Evolutionary conservation across 169 alveolate genomes (phyloP), one percentile per base, ranked within the genome.

Genomic region (Eimeria maxima): DNA sequence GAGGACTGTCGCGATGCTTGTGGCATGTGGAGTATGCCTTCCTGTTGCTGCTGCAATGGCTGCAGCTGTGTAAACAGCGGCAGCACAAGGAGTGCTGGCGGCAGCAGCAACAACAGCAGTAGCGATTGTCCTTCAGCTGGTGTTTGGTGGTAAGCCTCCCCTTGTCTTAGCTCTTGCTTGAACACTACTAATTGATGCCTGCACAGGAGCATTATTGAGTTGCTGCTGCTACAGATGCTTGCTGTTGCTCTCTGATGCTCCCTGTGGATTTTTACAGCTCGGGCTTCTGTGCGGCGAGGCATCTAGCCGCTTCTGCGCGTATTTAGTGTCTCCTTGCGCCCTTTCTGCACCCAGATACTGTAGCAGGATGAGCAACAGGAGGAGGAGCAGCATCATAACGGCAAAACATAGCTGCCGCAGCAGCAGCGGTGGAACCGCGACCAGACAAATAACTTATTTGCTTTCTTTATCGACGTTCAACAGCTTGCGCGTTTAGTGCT

Each of bases 71-170:
- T 29, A 29, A 67, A 7, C 78, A 67, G 24, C 1, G 1, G 24
- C 78, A 74, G 20, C 55, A 16, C 2, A 44, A n/a, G 57, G 65
- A 78, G 65, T 38, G 22, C 16, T 42, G 5, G 89, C 65, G 44
- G 57, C 33, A 44, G 89, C 89, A 18, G 65, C 89, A 42, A 38
- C 89, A 42, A 65, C 89, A 78, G 57, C 65, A 14, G 89, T 65
- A n/a, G 84, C 84, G 27, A 27, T 38, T 13, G 55, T 27, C 11
- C 45, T 57, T 44, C 18, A 11, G 42, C 65, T 20, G 4, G 29
- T 22, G 89, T 38, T 73, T 78, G 65, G 67, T 78, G 89, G 89
- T 78, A 65, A 44, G 89, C 44, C 42, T 73, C 65, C 89, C 33
- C 13, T n/a, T 24, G 0, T n/a, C 10, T 65, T 18, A n/a, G 33